Percentiles rank a stretch among this genome's conserved stretches.
Evolutionary conservation across 305 asterid species (phyloP).

Genomic region (Stenogyne calaminthoides): DNA sequence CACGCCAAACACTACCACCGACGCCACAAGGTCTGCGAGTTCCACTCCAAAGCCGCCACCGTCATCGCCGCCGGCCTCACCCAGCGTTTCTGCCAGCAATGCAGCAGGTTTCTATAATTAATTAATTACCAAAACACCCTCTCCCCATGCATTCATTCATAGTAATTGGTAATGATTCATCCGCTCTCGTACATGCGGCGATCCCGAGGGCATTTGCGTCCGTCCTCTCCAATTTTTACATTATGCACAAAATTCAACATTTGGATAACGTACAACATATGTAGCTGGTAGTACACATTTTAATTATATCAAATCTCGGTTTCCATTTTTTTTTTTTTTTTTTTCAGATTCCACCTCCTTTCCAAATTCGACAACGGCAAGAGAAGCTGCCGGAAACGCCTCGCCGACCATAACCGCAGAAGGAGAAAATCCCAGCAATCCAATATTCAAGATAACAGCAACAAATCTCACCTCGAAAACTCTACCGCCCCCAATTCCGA

Average conservation of each 20-base stretch:
- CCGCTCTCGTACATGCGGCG: slow-evolving; percentile 48
- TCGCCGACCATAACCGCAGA: slow-evolving; percentile 91
- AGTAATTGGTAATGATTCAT: slow-evolving; percentile 45
- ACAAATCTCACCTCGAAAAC: slow-evolving; percentile 47
- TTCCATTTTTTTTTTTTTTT: neutral
- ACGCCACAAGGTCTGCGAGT: slow-evolving; percentile 97
- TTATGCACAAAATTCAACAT: too few species aligned
- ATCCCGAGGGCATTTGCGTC: slow-evolving; percentile 81
- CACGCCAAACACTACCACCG: slow-evolving; percentile 98
- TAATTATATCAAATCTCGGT: neutral
- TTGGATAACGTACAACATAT: slow-evolving; percentile 15
- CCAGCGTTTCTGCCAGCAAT: slow-evolving; percentile 98
- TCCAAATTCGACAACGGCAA: slow-evolving; percentile 91
- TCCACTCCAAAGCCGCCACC: slow-evolving; percentile 94
- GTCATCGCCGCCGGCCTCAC: slow-evolving; percentile 90
- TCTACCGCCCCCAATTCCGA: slow-evolving; percentile 45
- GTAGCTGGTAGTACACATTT: neutral
- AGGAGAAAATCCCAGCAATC: slow-evolving; percentile 74
- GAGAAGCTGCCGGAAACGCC: slow-evolving; percentile 88
- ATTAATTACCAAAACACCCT: slow-evolving; percentile 38
- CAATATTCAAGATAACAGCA: slow-evolving; percentile 41
- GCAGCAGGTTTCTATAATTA: slow-evolving; percentile 81
- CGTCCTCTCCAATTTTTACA: slow-evolving; percentile 42
- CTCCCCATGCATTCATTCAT: slow-evolving; percentile 28
- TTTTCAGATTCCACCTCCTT: slow-evolving; percentile 77